Percentiles rank a stretch among this genome's conserved stretches.
phyloP scores from a whole-genome alignment of 306 rosid genomes.

The Dryas drummondii region DNA sequence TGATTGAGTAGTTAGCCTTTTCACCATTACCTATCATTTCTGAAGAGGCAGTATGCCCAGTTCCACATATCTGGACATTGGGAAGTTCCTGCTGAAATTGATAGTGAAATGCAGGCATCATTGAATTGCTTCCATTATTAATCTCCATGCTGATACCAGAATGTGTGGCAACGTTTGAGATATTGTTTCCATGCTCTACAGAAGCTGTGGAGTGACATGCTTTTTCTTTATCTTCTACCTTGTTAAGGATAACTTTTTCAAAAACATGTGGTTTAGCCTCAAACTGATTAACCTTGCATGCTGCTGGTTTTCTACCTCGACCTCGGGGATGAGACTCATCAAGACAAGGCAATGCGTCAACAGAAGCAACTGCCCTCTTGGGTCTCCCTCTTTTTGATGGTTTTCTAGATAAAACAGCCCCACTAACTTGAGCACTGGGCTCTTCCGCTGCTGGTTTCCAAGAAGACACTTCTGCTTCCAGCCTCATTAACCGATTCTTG shows the following conservation, averaged over 20 bases:
- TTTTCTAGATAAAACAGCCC: constrained; percentile 21
- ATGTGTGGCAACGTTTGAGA: constrained; percentile 8
- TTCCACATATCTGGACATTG: constrained; percentile 31
- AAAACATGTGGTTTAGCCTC: constrained; percentile 31
- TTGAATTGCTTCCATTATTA: constrained; percentile 18
- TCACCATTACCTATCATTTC: constrained; percentile 21
- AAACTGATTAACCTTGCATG: constrained; percentile 13
- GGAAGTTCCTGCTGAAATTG: constrained; percentile 28
- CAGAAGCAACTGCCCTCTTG: constrained; percentile 26
- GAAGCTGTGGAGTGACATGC: neutral
- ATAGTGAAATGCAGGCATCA: constrained; percentile 23
- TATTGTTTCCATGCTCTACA: constrained; percentile 24
- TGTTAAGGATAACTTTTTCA: constrained; percentile 43
- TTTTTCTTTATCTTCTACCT: constrained; percentile 27
- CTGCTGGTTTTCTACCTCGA: constrained; percentile 30
- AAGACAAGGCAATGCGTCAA: constrained; percentile 22
- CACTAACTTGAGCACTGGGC: constrained; percentile 27
- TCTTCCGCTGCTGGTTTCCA: constrained; percentile 35
- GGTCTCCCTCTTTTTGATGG: constrained; percentile 52
- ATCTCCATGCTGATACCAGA: constrained; percentile 15
- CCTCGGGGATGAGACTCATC: constrained; percentile 24
- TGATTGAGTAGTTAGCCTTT: constrained; percentile 18
- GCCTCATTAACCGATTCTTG: constrained; percentile 38
- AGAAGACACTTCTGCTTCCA: constrained; percentile 46
- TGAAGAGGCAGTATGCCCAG: constrained; percentile 3